Conservation (phyloP, 177 flowering plant species). For the Tripterygium wilfordii region DNA sequence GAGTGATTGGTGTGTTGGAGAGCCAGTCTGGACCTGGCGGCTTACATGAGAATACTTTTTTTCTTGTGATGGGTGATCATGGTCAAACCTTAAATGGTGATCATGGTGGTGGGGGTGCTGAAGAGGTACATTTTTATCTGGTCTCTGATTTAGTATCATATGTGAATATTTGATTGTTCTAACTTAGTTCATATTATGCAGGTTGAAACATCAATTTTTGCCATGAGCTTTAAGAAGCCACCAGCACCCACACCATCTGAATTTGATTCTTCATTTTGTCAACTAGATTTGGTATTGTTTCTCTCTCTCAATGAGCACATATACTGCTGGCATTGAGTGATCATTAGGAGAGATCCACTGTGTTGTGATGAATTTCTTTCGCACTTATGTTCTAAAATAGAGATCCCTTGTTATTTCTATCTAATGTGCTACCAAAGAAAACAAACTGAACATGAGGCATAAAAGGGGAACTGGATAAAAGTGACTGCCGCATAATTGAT, state of each 20-base stretch:
- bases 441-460: too few relatives aligned
- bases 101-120: conserved; percentile 97
- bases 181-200: conserved; percentile 26
- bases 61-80: conserved; percentile 98
- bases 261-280: conserved; percentile 46
- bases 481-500: too few relatives aligned
- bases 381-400: too few relatives aligned
- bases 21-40: conserved; percentile 79
- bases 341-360: too few relatives aligned
- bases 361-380: too few relatives aligned
- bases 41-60: conserved; percentile 78
- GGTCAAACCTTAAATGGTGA: conserved; percentile 98
- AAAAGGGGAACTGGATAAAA: too few relatives aligned
- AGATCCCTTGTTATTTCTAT: too few relatives aligned
- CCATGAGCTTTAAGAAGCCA: conserved; percentile 64
- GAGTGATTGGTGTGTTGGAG: conserved; percentile 59
- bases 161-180: too few relatives aligned
- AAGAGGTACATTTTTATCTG: conserved; percentile 55
- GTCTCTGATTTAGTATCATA: too few relatives aligned
- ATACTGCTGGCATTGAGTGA: background rate
- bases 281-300: conserved; percentile 50
- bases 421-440: too few relatives aligned
- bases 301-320: conserved; percentile 6
- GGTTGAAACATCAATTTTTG: conserved; percentile 95
- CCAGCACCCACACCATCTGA: conserved; percentile 31